phyloP scores from a whole-genome alignment of 495 filamentous ascomycete species.

The Thozetella sp. region DNA sequence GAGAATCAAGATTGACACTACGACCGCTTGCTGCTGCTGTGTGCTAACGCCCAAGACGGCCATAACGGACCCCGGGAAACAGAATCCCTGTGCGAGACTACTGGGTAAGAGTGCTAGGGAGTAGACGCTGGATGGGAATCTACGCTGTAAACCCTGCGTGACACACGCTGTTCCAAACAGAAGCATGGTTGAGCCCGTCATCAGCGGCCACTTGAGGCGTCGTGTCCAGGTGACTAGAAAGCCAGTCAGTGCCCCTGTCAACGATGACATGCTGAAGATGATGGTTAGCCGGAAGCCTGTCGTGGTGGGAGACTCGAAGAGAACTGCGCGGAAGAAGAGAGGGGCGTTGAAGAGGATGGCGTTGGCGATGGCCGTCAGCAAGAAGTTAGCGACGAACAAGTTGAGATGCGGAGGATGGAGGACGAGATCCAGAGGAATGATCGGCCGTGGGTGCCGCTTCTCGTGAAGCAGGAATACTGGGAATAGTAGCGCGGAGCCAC shows the following conservation, averaged over 20 bases:
- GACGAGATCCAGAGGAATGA: conserved; percentile 67
- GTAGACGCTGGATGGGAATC: conserved; percentile 53
- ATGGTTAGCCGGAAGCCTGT: conserved; percentile 69
- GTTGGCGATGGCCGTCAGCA: conserved; percentile 62
- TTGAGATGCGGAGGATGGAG: conserved; percentile 56
- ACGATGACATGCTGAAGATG: conserved; percentile 56
- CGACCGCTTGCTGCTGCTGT: conserved; percentile 69
- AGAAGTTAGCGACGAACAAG: conserved; percentile 67
- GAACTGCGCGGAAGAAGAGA: conserved; percentile 75
- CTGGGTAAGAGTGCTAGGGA: conserved; percentile 60
- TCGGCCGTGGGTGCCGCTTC: conserved; percentile 55
- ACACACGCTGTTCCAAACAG: conserved; percentile 54
- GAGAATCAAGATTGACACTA: conserved; percentile 66
- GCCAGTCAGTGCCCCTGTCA: conserved; percentile 60
- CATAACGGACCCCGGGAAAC: conserved; percentile 62
- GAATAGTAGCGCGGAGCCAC: conserved; percentile 51
- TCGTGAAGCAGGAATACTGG: conserved; percentile 63
- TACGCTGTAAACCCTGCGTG: conserved; percentile 35
- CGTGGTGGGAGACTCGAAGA: conserved; percentile 63
- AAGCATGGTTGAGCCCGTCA: conserved; percentile 54
- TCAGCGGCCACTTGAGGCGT: conserved; percentile 58
- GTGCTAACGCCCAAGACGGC: conserved; percentile 63
- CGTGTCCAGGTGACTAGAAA: conserved; percentile 66
- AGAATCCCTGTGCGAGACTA: conserved; percentile 64
- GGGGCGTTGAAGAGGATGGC: conserved; percentile 74